Evolutionary conservation across 345 rosid genomes (phyloP).

Genomic region (Salix udensis): DNA sequence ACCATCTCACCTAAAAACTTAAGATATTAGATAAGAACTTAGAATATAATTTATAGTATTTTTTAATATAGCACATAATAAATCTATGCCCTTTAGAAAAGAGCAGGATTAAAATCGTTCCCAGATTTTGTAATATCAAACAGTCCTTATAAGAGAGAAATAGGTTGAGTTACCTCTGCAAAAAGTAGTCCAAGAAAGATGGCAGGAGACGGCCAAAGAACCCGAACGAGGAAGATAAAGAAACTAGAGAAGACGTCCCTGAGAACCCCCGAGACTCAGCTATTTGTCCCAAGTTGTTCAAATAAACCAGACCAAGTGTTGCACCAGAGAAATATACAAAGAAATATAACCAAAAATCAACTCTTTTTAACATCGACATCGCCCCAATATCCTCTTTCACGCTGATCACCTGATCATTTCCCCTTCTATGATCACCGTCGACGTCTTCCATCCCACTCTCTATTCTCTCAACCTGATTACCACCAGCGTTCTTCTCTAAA

Average conservation of each 20-base stretch:
- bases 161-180: slow-evolving; percentile 47
- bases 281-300: slow-evolving; percentile 90
- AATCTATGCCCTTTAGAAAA: background rate
- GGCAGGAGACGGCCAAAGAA: slow-evolving; percentile 95
- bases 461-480: background rate
- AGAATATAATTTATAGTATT: too few species aligned
- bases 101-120: background rate
- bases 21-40: too few species aligned
- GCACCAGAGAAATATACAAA: slow-evolving; percentile 69
- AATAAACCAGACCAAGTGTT: slow-evolving; percentile 72
- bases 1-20: too few species aligned
- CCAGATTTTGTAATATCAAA: background rate
- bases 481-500: slow-evolving; percentile 15
- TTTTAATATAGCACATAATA: background rate
- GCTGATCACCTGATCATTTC: slow-evolving; percentile 6
- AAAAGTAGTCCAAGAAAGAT: slow-evolving; percentile 55
- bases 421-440: slow-evolving; percentile 4
- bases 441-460: slow-evolving; percentile 1
- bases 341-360: slow-evolving; percentile 78
- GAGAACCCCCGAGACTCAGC: slow-evolving; percentile 70
- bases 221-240: slow-evolving; percentile 73
- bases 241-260: slow-evolving; percentile 48
- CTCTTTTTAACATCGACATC: slow-evolving; percentile 48
- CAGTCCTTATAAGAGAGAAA: background rate
- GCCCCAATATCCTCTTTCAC: slow-evolving; percentile 64